These are phyloP conservation scores for Agaricales sp. DNA, from an alignment of 1,284 basidiomycete genomes.

Conservation along the genomic window DNA sequence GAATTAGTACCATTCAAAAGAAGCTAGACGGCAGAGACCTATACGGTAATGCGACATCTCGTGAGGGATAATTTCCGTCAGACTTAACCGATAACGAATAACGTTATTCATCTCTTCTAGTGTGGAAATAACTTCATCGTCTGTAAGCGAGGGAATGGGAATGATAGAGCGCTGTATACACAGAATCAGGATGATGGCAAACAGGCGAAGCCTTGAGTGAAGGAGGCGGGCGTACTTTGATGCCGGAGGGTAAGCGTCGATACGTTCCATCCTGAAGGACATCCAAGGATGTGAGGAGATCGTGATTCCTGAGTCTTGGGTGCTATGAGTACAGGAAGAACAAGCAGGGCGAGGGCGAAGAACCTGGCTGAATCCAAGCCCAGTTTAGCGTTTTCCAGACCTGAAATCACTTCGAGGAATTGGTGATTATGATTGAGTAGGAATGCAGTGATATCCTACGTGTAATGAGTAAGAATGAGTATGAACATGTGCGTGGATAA, in stretches of 20 bases:
- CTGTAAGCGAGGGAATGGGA: slow-evolving; percentile 53
- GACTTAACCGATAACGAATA: slow-evolving; percentile 67
- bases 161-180: slow-evolving; percentile 51
- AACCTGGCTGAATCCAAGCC: slow-evolving; percentile 61
- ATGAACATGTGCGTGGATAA: slow-evolving; percentile 2
- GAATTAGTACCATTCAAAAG: not conserved
- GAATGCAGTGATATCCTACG: slow-evolving; percentile 74
- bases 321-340: slow-evolving; percentile 5
- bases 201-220: slow-evolving; percentile 5
- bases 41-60: slow-evolving; percentile 70
- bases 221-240: slow-evolving; percentile 44
- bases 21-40: slow-evolving; percentile 28
- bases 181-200: too few relatives aligned
- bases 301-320: slow-evolving; percentile 76
- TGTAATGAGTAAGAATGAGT: slow-evolving; percentile 5
- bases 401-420: slow-evolving; percentile 62
- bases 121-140: slow-evolving; percentile 55
- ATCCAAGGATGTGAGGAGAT: slow-evolving; percentile 81
- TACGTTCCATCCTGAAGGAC: slow-evolving; percentile 81
- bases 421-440: slow-evolving; percentile 77
- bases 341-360: slow-evolving; percentile 6
- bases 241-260: slow-evolving; percentile 62
- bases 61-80: slow-evolving; percentile 63
- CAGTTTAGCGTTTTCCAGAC: slow-evolving; percentile 56
- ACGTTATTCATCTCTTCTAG: slow-evolving; percentile 65